A percentile compares a stretch with the other conserved stretches of the same genome.
phyloP scores from a whole-genome alignment of 78 protist genomes.

The Diacronema lutheri region DNA sequence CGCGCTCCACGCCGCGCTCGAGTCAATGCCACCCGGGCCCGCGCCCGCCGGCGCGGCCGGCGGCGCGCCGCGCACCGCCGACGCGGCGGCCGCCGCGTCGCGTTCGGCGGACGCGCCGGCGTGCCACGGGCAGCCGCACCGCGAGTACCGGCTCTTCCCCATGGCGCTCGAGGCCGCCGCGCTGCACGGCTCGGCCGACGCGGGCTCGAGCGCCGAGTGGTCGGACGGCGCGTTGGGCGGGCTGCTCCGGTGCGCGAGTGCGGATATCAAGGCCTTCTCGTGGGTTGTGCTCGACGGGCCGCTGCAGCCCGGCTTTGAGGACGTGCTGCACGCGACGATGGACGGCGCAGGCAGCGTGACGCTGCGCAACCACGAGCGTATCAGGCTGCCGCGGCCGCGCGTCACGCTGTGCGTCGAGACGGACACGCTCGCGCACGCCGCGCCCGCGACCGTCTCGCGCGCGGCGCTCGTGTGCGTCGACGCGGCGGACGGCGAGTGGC shows the following conservation, averaged over 20 bases:
- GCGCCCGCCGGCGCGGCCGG: too few species aligned
- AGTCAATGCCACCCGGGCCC: neutral
- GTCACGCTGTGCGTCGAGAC: conserved; percentile 76
- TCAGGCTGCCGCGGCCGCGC: conserved; percentile 61
- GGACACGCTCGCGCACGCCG: conserved; percentile 78
- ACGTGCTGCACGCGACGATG: conserved; percentile 82
- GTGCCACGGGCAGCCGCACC: neutral
- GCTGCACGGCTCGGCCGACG: conserved; percentile 77
- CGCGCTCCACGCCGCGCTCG: conserved; percentile 42
- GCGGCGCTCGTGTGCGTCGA: conserved; percentile 72
- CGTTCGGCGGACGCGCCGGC: too few species aligned
- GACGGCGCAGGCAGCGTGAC: conserved; percentile 85
- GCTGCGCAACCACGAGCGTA: conserved; percentile 81
- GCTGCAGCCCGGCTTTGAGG: conserved; percentile 86
- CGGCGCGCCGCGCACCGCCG: too few species aligned
- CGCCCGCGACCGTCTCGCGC: conserved; percentile 86
- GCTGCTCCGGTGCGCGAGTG: conserved; percentile 62
- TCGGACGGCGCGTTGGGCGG: conserved; percentile 77
- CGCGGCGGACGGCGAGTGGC: conserved; percentile 21
- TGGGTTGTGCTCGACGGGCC: conserved; percentile 88
- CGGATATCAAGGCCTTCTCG: neutral
- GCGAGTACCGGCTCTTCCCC: conserved; percentile 72
- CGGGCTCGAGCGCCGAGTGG: conserved; percentile 70
- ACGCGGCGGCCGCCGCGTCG: too few species aligned
- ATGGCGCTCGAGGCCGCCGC: conserved; percentile 76